These are phyloP conservation scores for Schizochytrium sp. DNA, from an alignment of 108 stramenopile species.

Conservation along the genomic window DNA sequence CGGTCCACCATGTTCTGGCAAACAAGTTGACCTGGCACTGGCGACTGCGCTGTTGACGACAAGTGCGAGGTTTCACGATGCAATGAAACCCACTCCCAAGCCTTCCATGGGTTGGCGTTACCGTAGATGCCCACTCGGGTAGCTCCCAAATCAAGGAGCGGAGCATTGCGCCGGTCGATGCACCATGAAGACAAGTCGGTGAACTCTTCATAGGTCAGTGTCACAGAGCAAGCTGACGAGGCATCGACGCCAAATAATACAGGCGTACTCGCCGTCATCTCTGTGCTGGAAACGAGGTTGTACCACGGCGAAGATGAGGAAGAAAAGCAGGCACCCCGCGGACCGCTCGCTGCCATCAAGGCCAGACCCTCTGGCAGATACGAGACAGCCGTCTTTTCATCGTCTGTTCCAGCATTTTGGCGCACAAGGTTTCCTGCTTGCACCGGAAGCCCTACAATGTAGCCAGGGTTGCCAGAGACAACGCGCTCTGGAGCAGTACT, in stretches of 20 bases:
- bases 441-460: background rate
- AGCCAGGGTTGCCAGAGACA: background rate
- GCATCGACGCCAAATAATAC: constrained; percentile 2
- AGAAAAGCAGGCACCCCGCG: background rate
- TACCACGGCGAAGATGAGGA: background rate
- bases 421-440: background rate
- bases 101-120: background rate
- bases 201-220: background rate
- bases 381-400: background rate
- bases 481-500: background rate
- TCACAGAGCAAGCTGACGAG: background rate
- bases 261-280: background rate
- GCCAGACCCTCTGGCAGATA: background rate
- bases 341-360: background rate
- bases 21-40: background rate
- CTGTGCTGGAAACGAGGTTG: background rate
- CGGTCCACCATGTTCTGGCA: constrained; percentile 13
- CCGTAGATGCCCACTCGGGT: background rate
- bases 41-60: background rate
- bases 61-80: background rate
- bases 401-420: background rate
- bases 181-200: background rate
- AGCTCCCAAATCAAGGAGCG: background rate
- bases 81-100: background rate
- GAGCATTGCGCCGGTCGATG: background rate